Conservation (phyloP, 352 stramenopile genomes). For the Bremia lactucae region DNA sequence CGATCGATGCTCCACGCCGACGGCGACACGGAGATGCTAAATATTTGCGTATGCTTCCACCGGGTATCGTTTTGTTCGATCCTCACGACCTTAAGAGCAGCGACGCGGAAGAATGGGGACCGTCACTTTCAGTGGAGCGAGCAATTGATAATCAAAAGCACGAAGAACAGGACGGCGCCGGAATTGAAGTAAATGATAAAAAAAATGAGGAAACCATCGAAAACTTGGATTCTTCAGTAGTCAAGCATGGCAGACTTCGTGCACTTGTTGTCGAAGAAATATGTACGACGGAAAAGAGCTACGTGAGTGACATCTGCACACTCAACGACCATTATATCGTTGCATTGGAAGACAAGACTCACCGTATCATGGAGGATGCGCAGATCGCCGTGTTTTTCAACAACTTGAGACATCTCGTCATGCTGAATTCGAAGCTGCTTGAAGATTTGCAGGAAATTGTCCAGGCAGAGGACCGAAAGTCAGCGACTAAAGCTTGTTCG, state of each 20-base stretch:
- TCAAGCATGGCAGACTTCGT: slow-evolving; percentile 21
- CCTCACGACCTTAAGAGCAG: slow-evolving; percentile 25
- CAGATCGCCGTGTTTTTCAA: slow-evolving; percentile 85
- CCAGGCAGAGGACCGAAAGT: slow-evolving; percentile 20
- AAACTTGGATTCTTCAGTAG: slow-evolving; percentile 9
- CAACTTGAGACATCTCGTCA: slow-evolving; percentile 67
- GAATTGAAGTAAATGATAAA: slow-evolving; percentile 5
- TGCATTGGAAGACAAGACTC: slow-evolving; percentile 59
- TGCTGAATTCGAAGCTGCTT: slow-evolving; percentile 79
- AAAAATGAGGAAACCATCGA: slow-evolving; percentile 12
- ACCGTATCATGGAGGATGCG: slow-evolving; percentile 73
- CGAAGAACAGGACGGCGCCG: slow-evolving; percentile 1
- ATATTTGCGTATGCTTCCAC: slow-evolving; percentile 9
- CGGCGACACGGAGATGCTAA: slow-evolving; percentile 5
- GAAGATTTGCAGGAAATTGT: slow-evolving; percentile 60
- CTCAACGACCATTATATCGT: slow-evolving; percentile 78
- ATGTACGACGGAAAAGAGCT: slow-evolving; percentile 64
- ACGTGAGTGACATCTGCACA: slow-evolving; percentile 62
- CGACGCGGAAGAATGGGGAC: slow-evolving; percentile 8
- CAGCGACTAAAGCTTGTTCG: slow-evolving; percentile 21
- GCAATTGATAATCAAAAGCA: slow-evolving; percentile 16
- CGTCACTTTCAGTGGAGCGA: slow-evolving; percentile 14
- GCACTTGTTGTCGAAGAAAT: slow-evolving; percentile 69
- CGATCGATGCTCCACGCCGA: neutral
- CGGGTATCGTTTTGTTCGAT: slow-evolving; percentile 44